Evolutionary conservation across 192 early-diverging fungal species (phyloP), one percentile per base, ranked within the genome.

Genomic region (Rhizophagus prolifer): DNA sequence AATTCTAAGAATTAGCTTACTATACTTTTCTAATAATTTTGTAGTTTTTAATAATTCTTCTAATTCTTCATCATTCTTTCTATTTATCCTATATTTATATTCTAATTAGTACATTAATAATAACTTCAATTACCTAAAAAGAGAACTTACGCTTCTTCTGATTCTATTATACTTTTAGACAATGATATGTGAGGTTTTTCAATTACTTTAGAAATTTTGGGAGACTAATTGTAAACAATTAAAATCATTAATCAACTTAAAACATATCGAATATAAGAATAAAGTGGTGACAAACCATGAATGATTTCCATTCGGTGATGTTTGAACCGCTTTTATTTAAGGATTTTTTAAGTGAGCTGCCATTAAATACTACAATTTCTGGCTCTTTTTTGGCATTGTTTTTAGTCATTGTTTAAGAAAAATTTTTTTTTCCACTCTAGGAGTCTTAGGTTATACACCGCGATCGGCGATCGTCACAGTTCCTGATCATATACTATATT

Each of bases 1-100:
- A 34, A n/a, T n/a, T n/a, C n/a, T n/a, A 58, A 30, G 28, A 47
- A 44, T 60, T 16, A 4, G 71, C 80, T 80, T 76, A 84, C 83
- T 71, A 66, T 80, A 79, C 75, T 83, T 78, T 70, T 85, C 84
- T 25, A 85, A 64, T 36, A 85, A 54, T 67, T 83, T 79, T 0
- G 82, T 79, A 7, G 84, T 81, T 47, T 74, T 72, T 28, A 85
- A 70, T 9, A 85, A 66, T 61, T 81, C 70, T n/a, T 83, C 69
- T 25, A 85, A 63, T 58, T 85, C 84, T 61, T 70, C 23, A 66
- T 85, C 84, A 63, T 85, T 70, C 26, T 66, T 47, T 13, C 62
- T 10, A 59, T 83, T 83, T 23, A 81, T 74, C 23, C 83, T 84
- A 74, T 9, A 71, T 21, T 46, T 23, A n/a, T 44, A 31, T 30